Base-by-base conservation (phyloP, 129 eudicot species). In the Saposhnikovia divaricata region DNA sequence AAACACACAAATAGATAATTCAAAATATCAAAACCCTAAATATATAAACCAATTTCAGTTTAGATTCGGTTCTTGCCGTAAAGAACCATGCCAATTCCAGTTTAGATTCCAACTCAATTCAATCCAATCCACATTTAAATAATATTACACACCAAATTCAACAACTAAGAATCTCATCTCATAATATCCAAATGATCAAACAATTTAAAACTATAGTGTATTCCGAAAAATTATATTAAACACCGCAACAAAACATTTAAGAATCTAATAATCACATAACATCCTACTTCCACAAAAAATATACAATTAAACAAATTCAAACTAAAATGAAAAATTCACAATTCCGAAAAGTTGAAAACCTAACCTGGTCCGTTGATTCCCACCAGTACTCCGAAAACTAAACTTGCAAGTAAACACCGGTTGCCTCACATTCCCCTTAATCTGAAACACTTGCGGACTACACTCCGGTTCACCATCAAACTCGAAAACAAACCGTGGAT, bases 391-490 rank as follows among this genome's bases (percentile, higher is more conserved):
- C 9, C 95, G 86, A 72, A 90, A 86, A 71, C 91, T 82, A 81
- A 90, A 90, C 79, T 87, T 89, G 80, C 93, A 89, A 70, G 91
- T 89, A 81, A 89, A 87, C 27, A 89, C 93, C 37, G 93, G 93
- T 43, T 89, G 93, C 6, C 90, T 87, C 4, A 89, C 80, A 48
- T 83, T 87, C 50, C 93, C 93, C 59, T 82, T 86, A 48, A 89
- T 80, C 81, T 87, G 90, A 63, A 87, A 89, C 3, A 89, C 93
- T 76, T 89, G 92, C 11, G 92, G 94, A 72, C 92, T 89, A 73
- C 94, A 91, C 51, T 85, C 93, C 71, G 97, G 97, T 75, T 84
- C 92, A 9, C 97, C 97, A 75, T 88, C 94, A 78, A 92, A 89
- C 85, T 88, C 87, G 74, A 92, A 92, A 42, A 89, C 89, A 80